A percentile compares a stretch with the other conserved stretches of the same genome.
Conservation (phyloP, 2,329 filamentous ascomycete species). For the Phyllosticta ampelicida region DNA sequence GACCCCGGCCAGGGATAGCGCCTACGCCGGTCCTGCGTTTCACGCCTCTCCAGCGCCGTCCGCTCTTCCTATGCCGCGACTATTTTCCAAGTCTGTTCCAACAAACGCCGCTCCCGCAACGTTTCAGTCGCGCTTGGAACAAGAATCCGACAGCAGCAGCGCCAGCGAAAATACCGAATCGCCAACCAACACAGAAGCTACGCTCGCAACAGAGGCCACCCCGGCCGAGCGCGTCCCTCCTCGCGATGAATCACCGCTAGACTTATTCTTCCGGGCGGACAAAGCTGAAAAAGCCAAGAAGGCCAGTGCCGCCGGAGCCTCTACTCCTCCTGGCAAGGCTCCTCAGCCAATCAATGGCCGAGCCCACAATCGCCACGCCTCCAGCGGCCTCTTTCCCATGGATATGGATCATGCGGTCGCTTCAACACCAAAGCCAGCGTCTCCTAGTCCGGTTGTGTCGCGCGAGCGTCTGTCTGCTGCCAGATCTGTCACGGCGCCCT, state of each 20-base stretch:
- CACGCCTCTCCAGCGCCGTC: conserved; percentile 90
- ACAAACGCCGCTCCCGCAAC: conserved; percentile 45
- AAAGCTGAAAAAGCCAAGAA: conserved; percentile 61
- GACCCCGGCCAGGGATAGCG: conserved; percentile 37
- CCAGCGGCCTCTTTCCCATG: conserved; percentile 50
- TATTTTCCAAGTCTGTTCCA: conserved; percentile 65
- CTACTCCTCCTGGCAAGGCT: conserved; percentile 15
- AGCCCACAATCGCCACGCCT: conserved; percentile 28
- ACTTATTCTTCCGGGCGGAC: conserved; percentile 83
- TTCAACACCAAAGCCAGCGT: conserved; percentile 4
- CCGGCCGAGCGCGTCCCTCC: conserved; percentile 34
- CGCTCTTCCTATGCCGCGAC: conserved; percentile 80
- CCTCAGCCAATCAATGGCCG: conserved; percentile 16
- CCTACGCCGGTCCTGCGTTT: conserved; percentile 89
- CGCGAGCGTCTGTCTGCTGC: conserved; percentile 29
- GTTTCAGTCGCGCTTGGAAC: conserved; percentile 34
- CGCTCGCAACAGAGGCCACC: conserved; percentile 39
- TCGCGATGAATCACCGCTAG: conserved; percentile 58
- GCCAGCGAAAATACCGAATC: conserved; percentile 9
- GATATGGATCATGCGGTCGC: conserved; percentile 48
- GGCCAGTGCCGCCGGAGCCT: conserved; percentile 27
- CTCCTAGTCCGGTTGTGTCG: not conserved
- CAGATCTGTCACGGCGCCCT: conserved; percentile 29
- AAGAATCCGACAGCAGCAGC: conserved; percentile 29
- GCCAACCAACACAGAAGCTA: conserved; percentile 19